Percentiles rank a stretch among this genome's conserved stretches.
These are phyloP conservation scores for Colletotrichum karsti DNA, from an alignment of 2,329 filamentous ascomycete species.

Conservation along the genomic window DNA sequence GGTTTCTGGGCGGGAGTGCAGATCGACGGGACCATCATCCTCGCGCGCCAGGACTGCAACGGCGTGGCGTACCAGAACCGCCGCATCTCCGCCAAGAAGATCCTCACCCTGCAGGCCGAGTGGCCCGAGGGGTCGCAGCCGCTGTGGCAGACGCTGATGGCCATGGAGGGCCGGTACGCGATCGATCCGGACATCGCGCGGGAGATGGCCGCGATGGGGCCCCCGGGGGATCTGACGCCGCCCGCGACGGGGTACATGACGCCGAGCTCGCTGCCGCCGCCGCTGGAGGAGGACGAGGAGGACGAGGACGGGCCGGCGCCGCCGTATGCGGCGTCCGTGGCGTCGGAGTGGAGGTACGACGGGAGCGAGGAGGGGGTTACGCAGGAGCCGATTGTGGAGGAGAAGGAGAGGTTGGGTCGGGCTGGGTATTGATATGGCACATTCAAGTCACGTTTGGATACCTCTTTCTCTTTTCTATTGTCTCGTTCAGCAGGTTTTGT, in stretches of 20 bases:
- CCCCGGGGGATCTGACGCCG: conserved; percentile 31
- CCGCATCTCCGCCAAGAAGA: conserved; percentile 44
- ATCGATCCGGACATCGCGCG: conserved; percentile 37
- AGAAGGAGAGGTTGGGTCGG: conserved; percentile 17
- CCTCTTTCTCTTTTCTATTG: background rate
- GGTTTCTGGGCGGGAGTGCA: conserved; percentile 83
- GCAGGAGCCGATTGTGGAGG: conserved; percentile 18
- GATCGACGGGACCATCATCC: conserved; percentile 81
- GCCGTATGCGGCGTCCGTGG: background rate
- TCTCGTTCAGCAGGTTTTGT: too few relatives aligned
- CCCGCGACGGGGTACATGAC: conserved; percentile 20
- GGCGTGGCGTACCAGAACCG: conserved; percentile 77
- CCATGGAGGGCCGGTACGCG: conserved; percentile 42
- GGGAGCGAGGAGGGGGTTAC: conserved; percentile 13
- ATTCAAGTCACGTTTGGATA: too few relatives aligned
- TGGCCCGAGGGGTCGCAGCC: conserved; percentile 49
- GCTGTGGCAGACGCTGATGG: conserved; percentile 48
- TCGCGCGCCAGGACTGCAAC: conserved; percentile 81
- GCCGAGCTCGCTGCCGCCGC: background rate
- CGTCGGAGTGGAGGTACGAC: background rate
- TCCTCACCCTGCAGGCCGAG: conserved; percentile 45
- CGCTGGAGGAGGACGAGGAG: too few relatives aligned
- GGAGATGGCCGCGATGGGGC: conserved; percentile 33
- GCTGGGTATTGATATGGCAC: background rate
- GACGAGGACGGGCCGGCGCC: background rate